phyloP scores from a whole-genome alignment of 345 rosid species.

The Rhizophora mangle region DNA sequence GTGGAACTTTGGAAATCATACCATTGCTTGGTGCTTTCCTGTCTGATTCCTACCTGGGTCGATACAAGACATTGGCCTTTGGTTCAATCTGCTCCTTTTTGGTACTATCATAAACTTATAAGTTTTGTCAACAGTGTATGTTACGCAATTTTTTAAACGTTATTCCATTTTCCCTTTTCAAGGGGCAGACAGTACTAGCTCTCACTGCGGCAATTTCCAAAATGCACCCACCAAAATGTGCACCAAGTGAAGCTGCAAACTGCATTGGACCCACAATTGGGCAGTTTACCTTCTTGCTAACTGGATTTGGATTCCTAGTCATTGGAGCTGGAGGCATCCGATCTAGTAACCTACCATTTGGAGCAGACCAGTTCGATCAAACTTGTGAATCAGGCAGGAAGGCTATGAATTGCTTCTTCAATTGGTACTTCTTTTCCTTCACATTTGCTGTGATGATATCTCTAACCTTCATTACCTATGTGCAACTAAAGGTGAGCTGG shows the following conservation, averaged over 20 bases:
- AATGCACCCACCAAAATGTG: background rate
- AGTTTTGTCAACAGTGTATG: too few relatives aligned
- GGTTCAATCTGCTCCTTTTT: too few relatives aligned
- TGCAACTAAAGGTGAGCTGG: slow-evolving; percentile 38
- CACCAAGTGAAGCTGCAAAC: background rate
- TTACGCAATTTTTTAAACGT: too few relatives aligned
- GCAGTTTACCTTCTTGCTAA: slow-evolving; percentile 25
- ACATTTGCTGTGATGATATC: slow-evolving; percentile 26
- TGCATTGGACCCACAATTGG: slow-evolving; percentile 22
- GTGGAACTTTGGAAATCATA: too few relatives aligned
- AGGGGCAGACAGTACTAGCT: background rate
- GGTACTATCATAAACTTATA: too few relatives aligned
- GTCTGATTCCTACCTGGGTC: too few relatives aligned
- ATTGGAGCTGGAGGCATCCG: slow-evolving; percentile 31
- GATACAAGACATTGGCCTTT: too few relatives aligned
- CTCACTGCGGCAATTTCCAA: background rate
- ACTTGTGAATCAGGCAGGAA: slow-evolving; percentile 23
- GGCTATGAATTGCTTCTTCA: slow-evolving; percentile 36
- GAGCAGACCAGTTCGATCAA: slow-evolving; percentile 34
- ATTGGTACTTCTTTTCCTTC: slow-evolving; percentile 37
- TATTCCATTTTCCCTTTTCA: background rate
- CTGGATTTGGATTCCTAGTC: slow-evolving; percentile 19
- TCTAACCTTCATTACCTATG: slow-evolving; percentile 27
- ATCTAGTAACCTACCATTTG: slow-evolving; percentile 32
- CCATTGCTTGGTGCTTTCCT: too few relatives aligned